phyloP scores from a whole-genome alignment of 805 yeast genomes.

The Cyberlindnera saturnus region DNA sequence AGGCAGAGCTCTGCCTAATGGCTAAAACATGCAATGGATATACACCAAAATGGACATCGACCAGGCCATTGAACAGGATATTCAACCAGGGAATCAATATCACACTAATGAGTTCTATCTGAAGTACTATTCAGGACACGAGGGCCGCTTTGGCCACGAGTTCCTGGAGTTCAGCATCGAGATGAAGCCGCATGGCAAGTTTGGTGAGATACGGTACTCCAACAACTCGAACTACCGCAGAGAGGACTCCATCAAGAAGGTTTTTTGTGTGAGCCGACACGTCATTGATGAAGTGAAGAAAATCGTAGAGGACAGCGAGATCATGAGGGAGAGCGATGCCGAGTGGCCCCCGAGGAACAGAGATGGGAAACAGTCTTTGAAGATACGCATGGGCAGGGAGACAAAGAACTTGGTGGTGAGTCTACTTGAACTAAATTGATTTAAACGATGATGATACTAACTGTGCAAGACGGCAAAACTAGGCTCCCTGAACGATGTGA shows the following conservation, averaged over 20 bases:
- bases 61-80: neutral
- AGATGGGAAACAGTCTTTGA: slow-evolving; percentile 38
- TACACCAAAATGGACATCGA: slow-evolving; percentile 1
- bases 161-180: slow-evolving; percentile 34
- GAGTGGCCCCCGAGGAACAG: slow-evolving; percentile 35
- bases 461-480: slow-evolving; percentile 27
- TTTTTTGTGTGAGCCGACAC: slow-evolving; percentile 27
- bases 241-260: slow-evolving; percentile 35
- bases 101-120: slow-evolving; percentile 24
- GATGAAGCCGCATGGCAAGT: slow-evolving; percentile 23
- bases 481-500: slow-evolving; percentile 35
- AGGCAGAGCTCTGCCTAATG: too few relatives aligned
- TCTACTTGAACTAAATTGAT: neutral
- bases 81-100: too few relatives aligned
- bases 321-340: slow-evolving; percentile 32
- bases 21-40: neutral
- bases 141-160: slow-evolving; percentile 41
- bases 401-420: slow-evolving; percentile 23
- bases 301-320: slow-evolving; percentile 33
- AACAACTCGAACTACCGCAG: slow-evolving; percentile 40
- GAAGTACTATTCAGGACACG: slow-evolving; percentile 39
- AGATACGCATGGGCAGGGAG: slow-evolving; percentile 30
- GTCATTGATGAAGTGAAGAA: slow-evolving; percentile 30
- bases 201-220: slow-evolving; percentile 33
- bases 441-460: neutral